Percentiles rank a stretch among this genome's conserved stretches.
Evolutionary conservation across 2,329 filamentous ascomycete species (phyloP).

Genomic region (Pyrenophora tritici-repentis): DNA sequence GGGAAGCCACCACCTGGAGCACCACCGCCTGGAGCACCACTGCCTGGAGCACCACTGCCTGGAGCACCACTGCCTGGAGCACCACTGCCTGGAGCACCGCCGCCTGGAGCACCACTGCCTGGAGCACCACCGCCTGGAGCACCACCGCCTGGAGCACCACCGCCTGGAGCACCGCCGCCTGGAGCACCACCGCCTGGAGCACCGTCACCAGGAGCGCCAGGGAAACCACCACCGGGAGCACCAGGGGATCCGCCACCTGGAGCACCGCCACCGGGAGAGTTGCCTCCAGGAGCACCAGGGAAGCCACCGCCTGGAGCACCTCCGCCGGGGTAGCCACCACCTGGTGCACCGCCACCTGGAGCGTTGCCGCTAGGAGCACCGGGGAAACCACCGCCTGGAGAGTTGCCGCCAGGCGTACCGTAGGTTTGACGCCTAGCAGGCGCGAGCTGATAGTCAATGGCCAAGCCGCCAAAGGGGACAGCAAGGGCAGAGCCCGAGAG

Average conservation of each 20-base stretch:
- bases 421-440: conserved; percentile 7
- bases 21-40: neutral
- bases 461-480: conserved; percentile 16
- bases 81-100: neutral
- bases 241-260: neutral
- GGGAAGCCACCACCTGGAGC: neutral
- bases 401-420: neutral
- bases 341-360: neutral
- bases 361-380: neutral
- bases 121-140: too few species aligned
- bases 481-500: conserved; percentile 30
- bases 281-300: neutral
- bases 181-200: neutral
- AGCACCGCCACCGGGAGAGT: neutral
- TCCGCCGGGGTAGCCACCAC: conserved; percentile 1
- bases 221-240: too few species aligned
- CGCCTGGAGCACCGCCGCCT: neutral
- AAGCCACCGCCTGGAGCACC: neutral
- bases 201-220: neutral
- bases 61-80: neutral
- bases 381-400: neutral
- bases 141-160: neutral
- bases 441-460: conserved; percentile 6
- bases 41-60: neutral
- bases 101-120: neutral